A percentile compares a stretch with the other conserved stretches of the same genome.
These are phyloP conservation scores for Emmonsiellopsis sp. DNA, from an alignment of 2,329 filamentous ascomycete genomes.

Conservation along the genomic window DNA sequence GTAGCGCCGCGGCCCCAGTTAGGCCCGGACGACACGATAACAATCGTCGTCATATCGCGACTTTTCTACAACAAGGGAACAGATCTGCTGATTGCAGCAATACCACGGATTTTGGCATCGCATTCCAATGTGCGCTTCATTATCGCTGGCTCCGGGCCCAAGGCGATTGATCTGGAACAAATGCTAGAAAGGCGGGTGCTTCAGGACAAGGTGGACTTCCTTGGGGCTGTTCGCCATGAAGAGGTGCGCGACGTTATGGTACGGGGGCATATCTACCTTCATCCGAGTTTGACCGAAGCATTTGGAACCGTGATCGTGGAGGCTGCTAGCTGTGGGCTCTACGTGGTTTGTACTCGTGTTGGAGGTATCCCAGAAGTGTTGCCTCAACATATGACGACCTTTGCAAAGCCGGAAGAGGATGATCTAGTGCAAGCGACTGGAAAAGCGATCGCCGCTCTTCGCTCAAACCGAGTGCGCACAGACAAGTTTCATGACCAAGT, in stretches of 20 bases:
- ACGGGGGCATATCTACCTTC: slow-evolving; percentile 88
- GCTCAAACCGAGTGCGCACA: slow-evolving; percentile 77
- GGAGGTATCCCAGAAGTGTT: slow-evolving; percentile 95
- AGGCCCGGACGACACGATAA: slow-evolving; percentile 77
- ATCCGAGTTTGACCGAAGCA: slow-evolving; percentile 89
- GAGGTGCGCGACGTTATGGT: slow-evolving; percentile 98
- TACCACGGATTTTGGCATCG: slow-evolving; percentile 79
- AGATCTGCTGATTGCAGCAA: slow-evolving; percentile 90
- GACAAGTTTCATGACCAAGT: slow-evolving; percentile 96
- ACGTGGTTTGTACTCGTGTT: slow-evolving; percentile 93
- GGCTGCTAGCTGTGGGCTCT: slow-evolving; percentile 87
- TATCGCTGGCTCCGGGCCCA: slow-evolving; percentile 89
- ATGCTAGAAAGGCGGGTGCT: slow-evolving; percentile 94
- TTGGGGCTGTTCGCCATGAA: slow-evolving; percentile 87
- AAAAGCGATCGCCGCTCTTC: slow-evolving; percentile 75
- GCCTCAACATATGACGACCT: slow-evolving; percentile 92
- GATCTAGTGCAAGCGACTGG: slow-evolving; percentile 85
- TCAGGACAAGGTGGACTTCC: slow-evolving; percentile 85
- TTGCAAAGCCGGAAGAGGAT: slow-evolving; percentile 93
- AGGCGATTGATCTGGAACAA: slow-evolving; percentile 94
- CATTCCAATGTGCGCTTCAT: slow-evolving; percentile 94
- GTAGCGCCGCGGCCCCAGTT: slow-evolving; percentile 56
- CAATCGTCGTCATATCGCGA: slow-evolving; percentile 92
- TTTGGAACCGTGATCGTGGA: slow-evolving; percentile 98
- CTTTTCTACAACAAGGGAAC: slow-evolving; percentile 99